Evolutionary conservation across 2,329 filamentous ascomycete genomes (phyloP), one percentile per base, ranked within the genome.

Genomic region (Orbilia quercus): DNA sequence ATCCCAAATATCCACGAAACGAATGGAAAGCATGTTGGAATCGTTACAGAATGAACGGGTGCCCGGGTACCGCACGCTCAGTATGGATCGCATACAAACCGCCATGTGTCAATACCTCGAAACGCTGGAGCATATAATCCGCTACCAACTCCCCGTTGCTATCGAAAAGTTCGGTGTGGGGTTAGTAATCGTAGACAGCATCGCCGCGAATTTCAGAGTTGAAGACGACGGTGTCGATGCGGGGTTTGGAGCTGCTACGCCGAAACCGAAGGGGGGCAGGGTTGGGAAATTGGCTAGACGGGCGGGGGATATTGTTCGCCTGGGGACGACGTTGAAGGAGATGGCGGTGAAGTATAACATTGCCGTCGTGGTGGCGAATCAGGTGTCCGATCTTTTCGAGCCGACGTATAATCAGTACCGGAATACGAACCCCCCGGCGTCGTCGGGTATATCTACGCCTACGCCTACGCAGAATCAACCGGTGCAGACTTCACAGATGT

Each of bases 171-270:
- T 91, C 80, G 85, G 89, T 74, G 84, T 96, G 58, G 92, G 94
- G 1, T 85, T 99, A 0, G 82, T 99, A 0, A 85, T 98, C 12
- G 82, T 99, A 31, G 95, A 99, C 82, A 96, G 91, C 3, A 90
- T 99, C 25, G 93, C 95, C 0, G 92, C 95, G 71, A 99, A 99
- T 81, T 99, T 95, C 81, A 90, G 95, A 75, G 93, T 91, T 54
- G 94, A 98, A 80, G 95, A 92, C 77, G 90, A 78, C 77, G 22
- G 45, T 2, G 47, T 14, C 7, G 50, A 79, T 66, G 80, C 79
- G 75, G 78, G 82, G 71, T 79, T 80, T 75, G 82, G 81, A 75
- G 57, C 31, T 16, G 58, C 44, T 14, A 66, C 20, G 16, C 48
- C 51, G 7, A 66, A 58, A 44, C 34, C 14, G 0, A 59, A 47